Base-by-base conservation (phyloP, 805 yeast genomes). In the Yamadazyma philogaea region DNA sequence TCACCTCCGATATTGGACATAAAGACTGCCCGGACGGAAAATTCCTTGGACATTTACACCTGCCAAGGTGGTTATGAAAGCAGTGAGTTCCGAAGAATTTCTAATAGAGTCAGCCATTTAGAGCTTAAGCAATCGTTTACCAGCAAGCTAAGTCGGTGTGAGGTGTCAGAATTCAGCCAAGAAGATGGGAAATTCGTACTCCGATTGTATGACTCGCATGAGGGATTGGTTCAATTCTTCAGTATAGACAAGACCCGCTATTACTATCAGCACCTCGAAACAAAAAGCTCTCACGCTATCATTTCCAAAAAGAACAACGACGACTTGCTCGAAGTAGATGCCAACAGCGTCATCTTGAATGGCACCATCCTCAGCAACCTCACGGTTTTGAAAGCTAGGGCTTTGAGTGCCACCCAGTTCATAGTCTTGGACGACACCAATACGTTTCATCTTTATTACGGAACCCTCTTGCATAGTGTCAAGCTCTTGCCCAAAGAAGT, bases 11-110 rank as follows among this genome's bases (percentile, higher is more conserved):
- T 68, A 6, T 42, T 67, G 15, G 60, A 57, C 36, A 34, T 66
- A 10, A 51, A 50, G 18, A 34, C 49, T 2, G 21, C 16, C n/a
- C 11, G 33, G 15, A 39, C 35, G 1, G 34, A 40, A 2, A 42
- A 45, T 17, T 21, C 20, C 6, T 31, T 38, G 2, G 46, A 47
- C 3, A 12, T 64, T 4, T 44, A 58, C 15, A 40, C 59, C 11
- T 59, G 66, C 32, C 67, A 61, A 39, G 71, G 72, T 11, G 70
- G 70, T 1, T 59, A 61, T 43, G 56, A 63, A 19, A 56, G 62
- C 35, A 68, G 70, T 1, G 70, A 67, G 37, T 45, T 60, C 30
- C 42, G 48, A 37, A 50, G 44, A 24, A 19, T 46, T 2, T 40
- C 48, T 12, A 39, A 37, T 33, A 36, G 35, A 31, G 22, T 39